Conservation (phyloP, 1,139 yeast genomes). For the Scheffersomyces segobiensis region DNA sequence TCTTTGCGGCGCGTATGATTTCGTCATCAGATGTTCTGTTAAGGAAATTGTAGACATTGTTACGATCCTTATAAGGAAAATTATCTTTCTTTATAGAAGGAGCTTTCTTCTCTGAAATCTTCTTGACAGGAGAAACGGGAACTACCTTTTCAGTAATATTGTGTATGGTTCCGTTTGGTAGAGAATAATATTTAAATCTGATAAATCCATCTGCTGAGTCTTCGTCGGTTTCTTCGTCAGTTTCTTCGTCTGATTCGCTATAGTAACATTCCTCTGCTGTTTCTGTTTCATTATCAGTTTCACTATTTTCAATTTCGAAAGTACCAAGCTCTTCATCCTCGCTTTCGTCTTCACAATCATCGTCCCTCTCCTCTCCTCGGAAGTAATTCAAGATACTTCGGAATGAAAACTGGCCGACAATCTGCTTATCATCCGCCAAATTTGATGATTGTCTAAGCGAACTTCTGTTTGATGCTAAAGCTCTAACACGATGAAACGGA, state of each 20-base stretch:
- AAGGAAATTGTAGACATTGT: background rate
- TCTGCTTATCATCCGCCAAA: background rate
- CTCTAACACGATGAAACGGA: background rate
- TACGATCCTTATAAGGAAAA: background rate
- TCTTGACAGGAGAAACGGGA: background rate
- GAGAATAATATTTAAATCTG: background rate
- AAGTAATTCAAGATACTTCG: background rate
- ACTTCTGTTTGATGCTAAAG: background rate
- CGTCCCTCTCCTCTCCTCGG: background rate
- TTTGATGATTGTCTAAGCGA: background rate
- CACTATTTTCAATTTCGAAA: background rate
- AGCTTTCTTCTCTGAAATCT: background rate
- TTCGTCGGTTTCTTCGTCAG: background rate
- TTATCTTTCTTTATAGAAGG: background rate
- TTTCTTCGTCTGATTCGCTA: background rate
- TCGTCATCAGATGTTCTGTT: background rate
- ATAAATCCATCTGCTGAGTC: background rate
- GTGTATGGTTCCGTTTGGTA: background rate
- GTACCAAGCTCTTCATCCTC: background rate
- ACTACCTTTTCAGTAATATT: background rate
- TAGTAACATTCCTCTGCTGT: background rate
- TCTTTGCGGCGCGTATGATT: background rate
- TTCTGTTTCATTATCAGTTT: background rate
- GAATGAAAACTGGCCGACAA: background rate
- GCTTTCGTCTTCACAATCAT: background rate